Base-by-base conservation (phyloP, 2,329 filamentous ascomycete species). In the Ascocoryne sarcoides region DNA sequence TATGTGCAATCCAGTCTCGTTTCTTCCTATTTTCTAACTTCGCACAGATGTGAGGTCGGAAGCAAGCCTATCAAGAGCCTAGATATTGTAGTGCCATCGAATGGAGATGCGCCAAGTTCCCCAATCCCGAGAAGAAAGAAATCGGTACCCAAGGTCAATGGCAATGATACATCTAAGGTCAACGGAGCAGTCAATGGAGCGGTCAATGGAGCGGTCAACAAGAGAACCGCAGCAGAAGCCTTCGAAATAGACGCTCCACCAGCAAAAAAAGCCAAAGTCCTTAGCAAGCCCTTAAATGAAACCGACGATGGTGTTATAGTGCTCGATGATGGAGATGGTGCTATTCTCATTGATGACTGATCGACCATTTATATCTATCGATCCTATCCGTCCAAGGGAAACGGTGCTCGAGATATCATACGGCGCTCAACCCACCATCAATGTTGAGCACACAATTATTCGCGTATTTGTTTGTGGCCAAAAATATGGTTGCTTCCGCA, bases 371-470 rank as follows among this genome's bases (percentile, higher is more conserved):
- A 9, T 32, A 30, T 15, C 1, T 5, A n/a, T n/a, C 15, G 10
- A 21, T 12, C 20, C 10, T 4, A 32, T 38, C 23, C 20, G 5
- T 10, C 36, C 15, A 30, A 12, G 15, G 14, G 23, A 12, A 32
- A 44, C 16, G n/a, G 18, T 32, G 28, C 26, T 40, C 44, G 45
- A 31, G 16, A 47, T 21, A 39, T 70, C 59, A 84, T 37, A 65
- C 52, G 37, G 83, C 84, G 60, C 83, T 88, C 50, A 93, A 61
- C 1, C 88, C 88, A 12, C 88, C 88, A 61, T 94, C 88, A 19
- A 95, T 69, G 60, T 89, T 92, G 37, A 95, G 68, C 37, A 89
- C 71, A 60, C 85, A 92, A 50, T 93, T 93, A 60, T 90, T 90
- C 41, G 86, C 84, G 62, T 90, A 95, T 47, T 75, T 66, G 60